phyloP scores from a whole-genome alignment of 1,139 yeast species.

The Kazachstania sp. region DNA sequence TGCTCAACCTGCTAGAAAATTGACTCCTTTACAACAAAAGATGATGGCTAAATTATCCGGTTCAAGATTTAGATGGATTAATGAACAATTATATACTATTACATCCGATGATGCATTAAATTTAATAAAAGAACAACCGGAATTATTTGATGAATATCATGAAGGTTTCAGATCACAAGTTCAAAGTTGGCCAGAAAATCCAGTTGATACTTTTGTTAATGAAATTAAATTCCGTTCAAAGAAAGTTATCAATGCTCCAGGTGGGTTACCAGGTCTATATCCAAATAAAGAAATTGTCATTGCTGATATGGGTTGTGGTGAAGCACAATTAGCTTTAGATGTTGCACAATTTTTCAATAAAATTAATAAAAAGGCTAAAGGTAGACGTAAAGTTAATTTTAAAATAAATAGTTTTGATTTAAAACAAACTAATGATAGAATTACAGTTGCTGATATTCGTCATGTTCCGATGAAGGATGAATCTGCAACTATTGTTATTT shows the following conservation, averaged over 20 bases:
- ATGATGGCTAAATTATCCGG: constrained; percentile 95
- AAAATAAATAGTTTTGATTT: constrained; percentile 84
- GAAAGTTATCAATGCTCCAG: constrained; percentile 82
- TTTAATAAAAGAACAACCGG: constrained; percentile 72
- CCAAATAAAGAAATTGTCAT: constrained; percentile 44
- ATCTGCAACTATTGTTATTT: constrained; percentile 76
- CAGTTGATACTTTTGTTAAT: constrained; percentile 77
- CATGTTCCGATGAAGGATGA: constrained; percentile 76
- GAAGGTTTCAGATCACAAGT: constrained; percentile 93
- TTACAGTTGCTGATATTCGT: constrained; percentile 91
- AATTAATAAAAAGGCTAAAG: constrained; percentile 31
- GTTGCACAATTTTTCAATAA: constrained; percentile 43
- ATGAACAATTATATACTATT: constrained; percentile 85
- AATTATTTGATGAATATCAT: constrained; percentile 87
- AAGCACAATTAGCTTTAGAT: constrained; percentile 74
- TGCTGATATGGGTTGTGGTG: constrained; percentile 99
- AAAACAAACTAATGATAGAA: constrained; percentile 74
- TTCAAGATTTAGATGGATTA: constrained; percentile 94
- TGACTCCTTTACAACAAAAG: constrained; percentile 88
- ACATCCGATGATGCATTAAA: constrained; percentile 68
- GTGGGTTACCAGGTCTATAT: constrained; percentile 76
- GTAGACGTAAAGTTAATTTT: constrained; percentile 36
- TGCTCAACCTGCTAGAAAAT: constrained; percentile 31
- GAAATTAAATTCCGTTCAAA: constrained; percentile 55
- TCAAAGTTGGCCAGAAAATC: constrained; percentile 96